Conservation (phyloP, 2,329 filamentous ascomycete genomes). For the Sarocladium kiliense region DNA sequence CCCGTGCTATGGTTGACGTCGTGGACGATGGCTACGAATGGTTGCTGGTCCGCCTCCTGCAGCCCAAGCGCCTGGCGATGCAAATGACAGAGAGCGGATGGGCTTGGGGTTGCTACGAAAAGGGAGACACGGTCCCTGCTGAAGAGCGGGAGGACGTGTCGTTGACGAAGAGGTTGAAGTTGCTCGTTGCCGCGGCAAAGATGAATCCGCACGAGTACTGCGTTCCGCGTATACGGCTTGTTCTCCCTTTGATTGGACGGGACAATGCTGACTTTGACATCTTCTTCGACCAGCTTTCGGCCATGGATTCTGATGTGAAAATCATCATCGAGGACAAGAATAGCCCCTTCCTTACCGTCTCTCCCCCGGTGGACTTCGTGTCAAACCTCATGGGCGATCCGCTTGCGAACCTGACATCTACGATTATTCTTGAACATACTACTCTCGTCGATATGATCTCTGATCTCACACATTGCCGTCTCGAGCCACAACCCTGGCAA, state of each 20-base stretch:
- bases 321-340: constrained; percentile 26
- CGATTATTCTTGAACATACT: constrained; percentile 36
- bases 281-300: constrained; percentile 25
- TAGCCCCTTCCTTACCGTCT: constrained; percentile 19
- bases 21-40: constrained; percentile 30
- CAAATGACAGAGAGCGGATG: constrained; percentile 37
- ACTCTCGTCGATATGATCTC: constrained; percentile 35
- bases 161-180: constrained; percentile 25
- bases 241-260: constrained; percentile 27
- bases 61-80: constrained; percentile 26
- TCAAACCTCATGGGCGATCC: constrained; percentile 25
- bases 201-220: constrained; percentile 31
- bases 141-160: constrained; percentile 30
- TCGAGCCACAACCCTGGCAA: constrained; percentile 29
- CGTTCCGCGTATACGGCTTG: constrained; percentile 28
- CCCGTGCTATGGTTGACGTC: constrained; percentile 28
- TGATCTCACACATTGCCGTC: constrained; percentile 31
- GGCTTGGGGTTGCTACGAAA: constrained; percentile 27
- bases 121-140: constrained; percentile 23
- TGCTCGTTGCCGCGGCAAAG: constrained; percentile 30
- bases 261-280: constrained; percentile 24
- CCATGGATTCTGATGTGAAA: constrained; percentile 24
- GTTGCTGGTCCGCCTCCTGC: constrained; percentile 26
- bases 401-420: constrained; percentile 26
- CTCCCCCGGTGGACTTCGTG: constrained; percentile 21